Evolutionary conservation across 192 early-diverging fungal genomes (phyloP).

Genomic region (Dispira simplex): DNA sequence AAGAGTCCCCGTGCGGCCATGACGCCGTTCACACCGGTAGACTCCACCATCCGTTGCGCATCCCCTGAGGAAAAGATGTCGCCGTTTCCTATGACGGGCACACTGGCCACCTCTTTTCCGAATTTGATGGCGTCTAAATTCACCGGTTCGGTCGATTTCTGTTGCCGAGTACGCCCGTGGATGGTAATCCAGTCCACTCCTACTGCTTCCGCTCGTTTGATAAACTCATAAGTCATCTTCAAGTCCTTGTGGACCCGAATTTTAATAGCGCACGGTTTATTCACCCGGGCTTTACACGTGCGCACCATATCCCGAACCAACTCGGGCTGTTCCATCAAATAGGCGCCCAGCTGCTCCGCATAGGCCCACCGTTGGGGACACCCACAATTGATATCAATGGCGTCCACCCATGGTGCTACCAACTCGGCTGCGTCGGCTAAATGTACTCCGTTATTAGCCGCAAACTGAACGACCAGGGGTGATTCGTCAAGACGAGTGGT

Average conservation of each 20-base stretch:
- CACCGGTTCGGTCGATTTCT: constrained; percentile 67
- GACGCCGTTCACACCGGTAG: constrained; percentile 65
- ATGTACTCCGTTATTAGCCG: constrained; percentile 44
- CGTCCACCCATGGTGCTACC: constrained; percentile 58
- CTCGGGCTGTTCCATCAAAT: constrained; percentile 80
- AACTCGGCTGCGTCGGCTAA: constrained; percentile 73
- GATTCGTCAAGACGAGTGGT: constrained; percentile 64
- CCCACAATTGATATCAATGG: constrained; percentile 79
- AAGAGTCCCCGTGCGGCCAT: constrained; percentile 88
- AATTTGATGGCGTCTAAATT: constrained; percentile 67
- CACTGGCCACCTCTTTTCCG: constrained; percentile 57
- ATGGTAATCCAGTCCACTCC: constrained; percentile 84
- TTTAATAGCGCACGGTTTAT: constrained; percentile 73
- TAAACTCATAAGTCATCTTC: constrained; percentile 70
- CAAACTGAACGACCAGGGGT: constrained; percentile 91
- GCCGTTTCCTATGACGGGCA: constrained; percentile 86
- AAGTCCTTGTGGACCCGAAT: constrained; percentile 69
- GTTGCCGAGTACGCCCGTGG: constrained; percentile 73
- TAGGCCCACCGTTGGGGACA: constrained; percentile 96
- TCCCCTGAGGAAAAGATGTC: constrained; percentile 59
- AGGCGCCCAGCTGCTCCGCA: constrained; percentile 71
- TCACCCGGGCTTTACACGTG: constrained; percentile 43
- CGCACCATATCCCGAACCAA: constrained; percentile 83
- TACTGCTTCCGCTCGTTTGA: constrained; percentile 61
- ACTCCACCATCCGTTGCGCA: constrained; percentile 54